Conservation (phyloP, 2,329 filamentous ascomycete genomes). For the Cadophora gregata region DNA sequence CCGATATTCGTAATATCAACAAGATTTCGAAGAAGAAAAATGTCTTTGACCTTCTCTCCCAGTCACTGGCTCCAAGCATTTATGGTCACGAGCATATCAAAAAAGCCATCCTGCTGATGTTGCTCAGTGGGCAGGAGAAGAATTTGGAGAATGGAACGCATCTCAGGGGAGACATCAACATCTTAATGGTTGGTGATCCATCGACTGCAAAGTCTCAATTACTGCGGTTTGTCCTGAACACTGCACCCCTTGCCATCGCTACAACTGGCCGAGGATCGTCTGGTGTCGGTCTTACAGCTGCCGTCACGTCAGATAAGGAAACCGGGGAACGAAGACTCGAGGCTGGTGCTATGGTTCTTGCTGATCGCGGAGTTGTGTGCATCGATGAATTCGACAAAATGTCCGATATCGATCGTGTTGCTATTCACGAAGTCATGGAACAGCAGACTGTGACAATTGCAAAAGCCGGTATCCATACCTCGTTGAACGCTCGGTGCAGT, state of each 20-base stretch:
- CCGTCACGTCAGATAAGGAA: conserved; percentile 96
- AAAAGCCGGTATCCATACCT: conserved; percentile 98
- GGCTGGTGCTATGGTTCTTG: conserved; percentile 98
- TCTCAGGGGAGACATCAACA: conserved; percentile 97
- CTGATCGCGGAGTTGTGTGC: conserved; percentile 94
- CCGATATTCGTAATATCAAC: conserved; percentile 98
- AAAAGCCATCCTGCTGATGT: conserved; percentile 94
- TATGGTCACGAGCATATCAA: conserved; percentile 98
- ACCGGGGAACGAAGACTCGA: conserved; percentile 94
- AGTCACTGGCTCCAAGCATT: conserved; percentile 94
- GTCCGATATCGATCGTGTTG: conserved; percentile 96
- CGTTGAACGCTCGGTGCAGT: conserved; percentile 93
- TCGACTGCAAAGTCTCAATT: conserved; percentile 99
- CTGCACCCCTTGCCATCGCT: conserved; percentile 92
- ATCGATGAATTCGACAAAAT: conserved; percentile 99
- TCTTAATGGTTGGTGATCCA: conserved; percentile 98
- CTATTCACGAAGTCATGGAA: conserved; percentile 99
- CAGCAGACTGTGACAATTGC: conserved; percentile 99
- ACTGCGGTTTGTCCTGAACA: conserved; percentile 95
- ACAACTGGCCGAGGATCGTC: conserved; percentile 97
- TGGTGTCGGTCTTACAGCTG: conserved; percentile 95
- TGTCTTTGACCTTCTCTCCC: conserved; percentile 89
- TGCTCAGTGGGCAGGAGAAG: conserved; percentile 96
- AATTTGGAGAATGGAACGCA: conserved; percentile 98
- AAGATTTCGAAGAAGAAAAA: conserved; percentile 95